Percentiles rank a stretch among this genome's conserved stretches.
phyloP scores from a whole-genome alignment of 2,329 filamentous ascomycete species.

The Fusarium neocosmosporiellum region DNA sequence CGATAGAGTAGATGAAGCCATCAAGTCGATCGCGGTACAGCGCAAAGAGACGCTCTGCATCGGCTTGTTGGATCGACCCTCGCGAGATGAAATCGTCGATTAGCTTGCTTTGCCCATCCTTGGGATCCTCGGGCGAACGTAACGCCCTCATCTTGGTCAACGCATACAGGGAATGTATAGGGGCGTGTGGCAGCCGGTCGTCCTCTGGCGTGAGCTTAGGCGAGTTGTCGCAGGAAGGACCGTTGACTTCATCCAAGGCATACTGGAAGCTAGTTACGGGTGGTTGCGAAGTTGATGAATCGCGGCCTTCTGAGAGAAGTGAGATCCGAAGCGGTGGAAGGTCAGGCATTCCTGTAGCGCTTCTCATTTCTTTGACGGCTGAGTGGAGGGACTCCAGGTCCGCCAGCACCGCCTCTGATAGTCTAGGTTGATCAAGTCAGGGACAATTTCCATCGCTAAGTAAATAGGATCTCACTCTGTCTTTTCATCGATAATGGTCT shows the following conservation, averaged over 20 bases:
- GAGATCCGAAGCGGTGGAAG: slow-evolving; percentile 9
- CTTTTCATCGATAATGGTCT: slow-evolving; percentile 53
- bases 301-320: not conserved
- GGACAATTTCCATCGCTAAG: not conserved
- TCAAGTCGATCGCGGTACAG: slow-evolving; percentile 63
- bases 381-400: slow-evolving; percentile 12
- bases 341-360: slow-evolving; percentile 1
- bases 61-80: slow-evolving; percentile 55
- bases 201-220: slow-evolving; percentile 39
- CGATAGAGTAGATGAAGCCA: slow-evolving; percentile 61
- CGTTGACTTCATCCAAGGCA: slow-evolving; percentile 34
- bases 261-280: not conserved
- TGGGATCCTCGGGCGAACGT: slow-evolving; percentile 42
- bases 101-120: not conserved
- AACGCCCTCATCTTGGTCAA: slow-evolving; percentile 48
- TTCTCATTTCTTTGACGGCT: slow-evolving; percentile 11
- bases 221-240: slow-evolving; percentile 31
- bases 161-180: slow-evolving; percentile 50
- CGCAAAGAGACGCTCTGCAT: slow-evolving; percentile 61
- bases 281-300: not conserved
- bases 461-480: slow-evolving; percentile 42
- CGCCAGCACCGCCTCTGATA: slow-evolving; percentile 19
- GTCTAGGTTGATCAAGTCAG: not conserved
- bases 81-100: slow-evolving; percentile 47
- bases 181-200: slow-evolving; percentile 46